Conservation (phyloP, 2,329 filamentous ascomycete species). For the Catunica adiposa region DNA sequence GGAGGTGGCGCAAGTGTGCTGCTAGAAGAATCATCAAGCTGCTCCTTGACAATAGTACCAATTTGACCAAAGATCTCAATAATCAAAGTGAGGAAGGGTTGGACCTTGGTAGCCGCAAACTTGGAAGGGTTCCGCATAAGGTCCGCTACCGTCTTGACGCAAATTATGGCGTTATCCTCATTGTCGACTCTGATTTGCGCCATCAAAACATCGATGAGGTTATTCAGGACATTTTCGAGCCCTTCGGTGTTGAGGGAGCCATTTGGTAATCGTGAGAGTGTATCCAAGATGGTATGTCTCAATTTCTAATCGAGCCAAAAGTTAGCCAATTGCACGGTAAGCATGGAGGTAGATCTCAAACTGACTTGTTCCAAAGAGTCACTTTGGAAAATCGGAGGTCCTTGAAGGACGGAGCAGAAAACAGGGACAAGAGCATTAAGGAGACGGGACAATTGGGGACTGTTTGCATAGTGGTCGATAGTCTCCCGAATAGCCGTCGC, state of each 20-base stretch:
- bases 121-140: constrained; percentile 86
- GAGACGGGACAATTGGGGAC: constrained; percentile 62
- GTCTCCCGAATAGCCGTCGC: constrained; percentile 79
- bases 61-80: constrained; percentile 92
- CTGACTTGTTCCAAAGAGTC: constrained; percentile 75
- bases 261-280: constrained; percentile 70
- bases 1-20: constrained; percentile 34
- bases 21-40: constrained; percentile 63
- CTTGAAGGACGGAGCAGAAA: constrained; percentile 70
- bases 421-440: constrained; percentile 78
- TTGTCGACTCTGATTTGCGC: constrained; percentile 79
- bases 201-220: constrained; percentile 84
- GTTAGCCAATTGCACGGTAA: background rate
- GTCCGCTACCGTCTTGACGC: constrained; percentile 96
- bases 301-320: constrained; percentile 45
- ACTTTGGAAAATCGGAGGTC: constrained; percentile 79
- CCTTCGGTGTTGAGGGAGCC: constrained; percentile 55
- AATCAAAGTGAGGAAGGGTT: constrained; percentile 79
- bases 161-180: constrained; percentile 96
- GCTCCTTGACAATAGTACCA: constrained; percentile 86
- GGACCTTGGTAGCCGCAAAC: constrained; percentile 60
- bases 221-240: constrained; percentile 74
- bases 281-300: constrained; percentile 84
- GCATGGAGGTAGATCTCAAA: background rate
- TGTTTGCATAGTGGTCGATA: constrained; percentile 72